Base-by-base conservation (phyloP, 2,329 filamentous ascomycete species). In the Hawksworthiomyces lignivorus region DNA sequence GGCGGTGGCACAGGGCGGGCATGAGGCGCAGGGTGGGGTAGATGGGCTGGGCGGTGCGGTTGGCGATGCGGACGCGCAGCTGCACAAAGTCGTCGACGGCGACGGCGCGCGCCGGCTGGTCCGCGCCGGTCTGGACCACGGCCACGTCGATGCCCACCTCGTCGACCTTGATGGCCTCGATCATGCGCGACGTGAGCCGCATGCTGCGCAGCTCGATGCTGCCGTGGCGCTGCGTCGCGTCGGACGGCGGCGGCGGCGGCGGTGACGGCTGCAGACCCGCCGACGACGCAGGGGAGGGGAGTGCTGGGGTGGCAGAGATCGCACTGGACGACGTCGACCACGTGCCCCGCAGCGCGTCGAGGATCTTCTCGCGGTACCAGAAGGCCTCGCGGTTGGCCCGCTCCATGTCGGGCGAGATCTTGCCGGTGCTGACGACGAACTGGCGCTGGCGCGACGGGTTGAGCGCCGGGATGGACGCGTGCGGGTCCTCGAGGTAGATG, bases 391-490 rank as follows among this genome's bases (percentile, higher is more conserved):
- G 73, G 46, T 74, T 83, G 11, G 80, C 75, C 26, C 84, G 77
- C 62, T 96, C 89, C 32, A 75, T 76, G 49, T 92, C 87, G 0
- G 87, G 84, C 0, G 84, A 82, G 43, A 89, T 77, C 53, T 85
- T 85, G 56, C 78, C 81, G 14, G 81, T 77, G 60, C 84, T 92
- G 32, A 95, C 86, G 22, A 96, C 86, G 54, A 94, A 96, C 56
- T 96, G 89, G n/a, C 88, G 77, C 56, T 87, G 83, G n/a, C 83
- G 80, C 0, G 82, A 80, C 1, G 84, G 83, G 50, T 90, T 88
- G 9, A 95, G 69, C 1, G 80, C 82, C 1, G 88, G 89, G 29
- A 96, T 85, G 2, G 82, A 70, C 2, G 81, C 80, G 55, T 88
- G 78, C 3, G 87, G 80, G 48, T 92, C 77, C n/a, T 80, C 71